These are phyloP conservation scores for Elymus sibiricus DNA, from an alignment of 176 grass and related monocot species.

Conservation along the genomic window DNA sequence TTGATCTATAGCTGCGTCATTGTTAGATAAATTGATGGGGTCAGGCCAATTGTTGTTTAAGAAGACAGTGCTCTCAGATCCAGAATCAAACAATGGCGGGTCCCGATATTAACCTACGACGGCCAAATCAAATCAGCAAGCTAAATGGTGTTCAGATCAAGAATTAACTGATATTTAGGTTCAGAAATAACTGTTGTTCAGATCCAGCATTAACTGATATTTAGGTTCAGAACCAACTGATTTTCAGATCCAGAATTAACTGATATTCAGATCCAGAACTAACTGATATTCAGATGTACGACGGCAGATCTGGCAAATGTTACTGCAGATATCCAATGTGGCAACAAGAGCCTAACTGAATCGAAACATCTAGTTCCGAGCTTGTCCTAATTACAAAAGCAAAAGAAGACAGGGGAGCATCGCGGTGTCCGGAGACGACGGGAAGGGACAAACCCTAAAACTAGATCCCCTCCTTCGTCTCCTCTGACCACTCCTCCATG, in stretches of 20 bases:
- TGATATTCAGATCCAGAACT: background rate
- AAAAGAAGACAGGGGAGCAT: background rate
- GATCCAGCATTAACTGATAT: background rate
- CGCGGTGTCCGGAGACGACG: slow-evolving; percentile 10
- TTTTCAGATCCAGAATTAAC: background rate
- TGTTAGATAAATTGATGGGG: background rate
- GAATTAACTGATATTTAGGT: no score
- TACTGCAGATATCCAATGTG: background rate
- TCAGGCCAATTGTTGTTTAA: background rate
- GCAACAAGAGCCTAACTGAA: background rate
- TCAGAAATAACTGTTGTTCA: background rate
- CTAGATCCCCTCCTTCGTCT: background rate
- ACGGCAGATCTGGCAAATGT: background rate
- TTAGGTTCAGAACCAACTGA: no score
- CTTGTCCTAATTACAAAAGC: background rate
- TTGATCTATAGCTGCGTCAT: background rate
- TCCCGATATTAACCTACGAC: background rate
- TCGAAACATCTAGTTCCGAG: background rate
- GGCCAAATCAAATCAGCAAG: no score
- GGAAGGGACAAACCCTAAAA: slow-evolving; percentile 13
- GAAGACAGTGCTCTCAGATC: background rate
- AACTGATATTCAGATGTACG: background rate
- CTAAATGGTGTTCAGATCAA: no score
- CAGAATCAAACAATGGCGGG: background rate
- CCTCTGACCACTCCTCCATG: background rate